Conservation (phyloP, 352 stramenopile genomes). For the Phytopythium delawarense region DNA sequence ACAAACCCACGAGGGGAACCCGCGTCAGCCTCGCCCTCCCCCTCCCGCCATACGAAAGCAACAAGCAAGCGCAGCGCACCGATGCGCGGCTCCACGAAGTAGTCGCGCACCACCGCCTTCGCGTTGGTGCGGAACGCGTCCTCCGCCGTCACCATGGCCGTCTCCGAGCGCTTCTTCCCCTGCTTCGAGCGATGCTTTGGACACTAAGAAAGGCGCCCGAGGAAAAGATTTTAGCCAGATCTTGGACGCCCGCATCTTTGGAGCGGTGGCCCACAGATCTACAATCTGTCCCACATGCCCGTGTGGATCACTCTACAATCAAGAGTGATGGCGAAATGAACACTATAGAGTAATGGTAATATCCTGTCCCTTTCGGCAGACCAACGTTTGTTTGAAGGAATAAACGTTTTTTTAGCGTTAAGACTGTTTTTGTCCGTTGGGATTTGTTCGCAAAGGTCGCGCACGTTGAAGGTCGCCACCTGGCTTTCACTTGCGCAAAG, state of each 20-base stretch:
- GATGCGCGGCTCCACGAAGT: constrained; percentile 82
- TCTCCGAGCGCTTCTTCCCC: background rate
- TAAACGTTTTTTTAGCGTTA: too few species aligned
- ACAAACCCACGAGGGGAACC: background rate
- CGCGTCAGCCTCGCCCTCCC: background rate
- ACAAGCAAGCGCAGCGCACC: constrained; percentile 22
- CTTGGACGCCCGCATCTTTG: background rate
- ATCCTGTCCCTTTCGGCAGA: too few species aligned
- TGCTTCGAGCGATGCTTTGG: background rate
- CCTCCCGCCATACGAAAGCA: background rate
- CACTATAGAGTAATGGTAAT: too few species aligned
- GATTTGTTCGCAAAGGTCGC: too few species aligned
- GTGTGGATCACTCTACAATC: too few species aligned
- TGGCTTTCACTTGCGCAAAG: background rate
- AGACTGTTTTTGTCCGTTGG: too few species aligned
- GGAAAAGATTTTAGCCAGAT: background rate
- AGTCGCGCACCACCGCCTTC: constrained; percentile 79
- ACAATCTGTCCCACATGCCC: too few species aligned
- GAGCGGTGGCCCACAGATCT: too few species aligned
- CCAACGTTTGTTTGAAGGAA: too few species aligned
- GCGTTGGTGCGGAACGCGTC: constrained; percentile 72
- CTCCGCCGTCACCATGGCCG: constrained; percentile 55
- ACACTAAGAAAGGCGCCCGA: background rate
- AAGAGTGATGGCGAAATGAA: too few species aligned
- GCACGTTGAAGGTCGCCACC: too few species aligned